Evolutionary conservation across 1,284 basidiomycete genomes (phyloP).

Genomic region (Tilletia caries): DNA sequence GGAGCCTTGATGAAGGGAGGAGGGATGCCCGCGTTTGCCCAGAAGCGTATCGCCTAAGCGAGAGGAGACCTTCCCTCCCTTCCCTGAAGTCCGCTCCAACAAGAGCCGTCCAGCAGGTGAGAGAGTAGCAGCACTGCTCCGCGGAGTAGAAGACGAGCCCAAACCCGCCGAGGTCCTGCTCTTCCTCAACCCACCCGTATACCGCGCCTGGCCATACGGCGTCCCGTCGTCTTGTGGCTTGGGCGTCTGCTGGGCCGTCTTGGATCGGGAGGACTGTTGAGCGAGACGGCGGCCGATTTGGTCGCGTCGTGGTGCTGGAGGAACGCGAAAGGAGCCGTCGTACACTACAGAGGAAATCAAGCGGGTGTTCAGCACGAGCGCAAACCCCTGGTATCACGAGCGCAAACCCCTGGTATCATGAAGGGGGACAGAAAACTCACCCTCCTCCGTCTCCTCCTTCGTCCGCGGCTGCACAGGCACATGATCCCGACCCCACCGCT

Average conservation of each 20-base stretch:
- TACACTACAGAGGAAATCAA: background rate
- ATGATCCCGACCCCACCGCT: slow-evolving; percentile 4
- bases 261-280: background rate
- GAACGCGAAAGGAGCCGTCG: slow-evolving; percentile 1
- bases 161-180: background rate
- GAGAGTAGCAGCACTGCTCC: background rate
- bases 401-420: background rate
- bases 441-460: background rate
- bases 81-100: background rate
- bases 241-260: background rate
- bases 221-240: background rate
- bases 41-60: slow-evolving; percentile 1
- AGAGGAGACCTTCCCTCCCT: background rate
- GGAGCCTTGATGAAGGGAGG: background rate
- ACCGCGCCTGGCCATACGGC: slow-evolving; percentile 3
- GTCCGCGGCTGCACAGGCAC: background rate
- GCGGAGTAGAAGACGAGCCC: background rate
- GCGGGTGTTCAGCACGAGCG: background rate
- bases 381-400: background rate
- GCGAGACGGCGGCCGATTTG: background rate
- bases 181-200: background rate
- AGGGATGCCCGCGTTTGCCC: background rate
- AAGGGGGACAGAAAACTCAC: background rate
- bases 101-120: background rate
- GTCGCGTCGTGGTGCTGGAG: background rate